Conservation (phyloP, 169 alveolate genomes). For the Eimeria praecox region DNA sequence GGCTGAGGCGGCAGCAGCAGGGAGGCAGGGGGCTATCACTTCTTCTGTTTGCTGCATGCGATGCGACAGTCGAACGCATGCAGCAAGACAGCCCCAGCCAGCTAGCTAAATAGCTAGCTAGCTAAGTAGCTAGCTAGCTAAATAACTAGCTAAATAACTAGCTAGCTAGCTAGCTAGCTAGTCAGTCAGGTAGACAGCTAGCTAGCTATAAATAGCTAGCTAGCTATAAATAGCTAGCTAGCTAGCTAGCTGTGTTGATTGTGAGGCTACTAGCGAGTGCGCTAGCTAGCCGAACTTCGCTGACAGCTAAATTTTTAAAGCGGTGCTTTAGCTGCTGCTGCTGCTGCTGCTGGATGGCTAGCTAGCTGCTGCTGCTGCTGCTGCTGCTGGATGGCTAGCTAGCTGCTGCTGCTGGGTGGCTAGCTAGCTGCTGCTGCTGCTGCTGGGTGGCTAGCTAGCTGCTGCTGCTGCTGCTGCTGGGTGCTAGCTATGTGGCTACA, state of each 20-base stretch:
- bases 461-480: neutral
- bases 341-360: neutral
- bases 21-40: neutral
- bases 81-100: neutral
- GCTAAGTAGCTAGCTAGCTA: neutral
- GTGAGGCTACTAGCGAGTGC: neutral
- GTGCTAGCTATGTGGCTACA: neutral
- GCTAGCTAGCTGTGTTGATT: neutral
- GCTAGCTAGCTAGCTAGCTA: neutral
- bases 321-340: neutral
- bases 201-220: neutral
- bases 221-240: neutral
- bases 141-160: neutral
- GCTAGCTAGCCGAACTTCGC: neutral
- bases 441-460: neutral
- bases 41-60: conserved; percentile 6
- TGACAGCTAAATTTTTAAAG: neutral
- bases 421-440: neutral
- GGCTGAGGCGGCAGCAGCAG: neutral
- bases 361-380: neutral
- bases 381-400: neutral
- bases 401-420: neutral
- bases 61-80: neutral
- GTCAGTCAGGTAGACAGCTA: neutral
- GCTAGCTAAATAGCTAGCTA: conserved; percentile 15